Conservation (phyloP, 2,329 filamentous ascomycete species). For the Monilinia polystroma region DNA sequence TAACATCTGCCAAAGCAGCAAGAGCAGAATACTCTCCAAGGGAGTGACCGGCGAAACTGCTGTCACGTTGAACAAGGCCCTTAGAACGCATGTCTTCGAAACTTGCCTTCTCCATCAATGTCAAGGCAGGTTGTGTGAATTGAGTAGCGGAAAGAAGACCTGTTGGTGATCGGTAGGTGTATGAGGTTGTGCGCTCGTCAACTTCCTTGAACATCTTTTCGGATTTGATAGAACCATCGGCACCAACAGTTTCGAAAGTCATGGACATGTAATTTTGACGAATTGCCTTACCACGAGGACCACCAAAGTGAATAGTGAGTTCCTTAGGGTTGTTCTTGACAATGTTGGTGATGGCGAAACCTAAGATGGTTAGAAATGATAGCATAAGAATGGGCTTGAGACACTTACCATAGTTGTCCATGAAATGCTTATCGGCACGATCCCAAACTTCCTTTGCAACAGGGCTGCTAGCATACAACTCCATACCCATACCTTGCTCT, state of each 20-base stretch:
- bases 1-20: conserved; percentile 93
- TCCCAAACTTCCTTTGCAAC: conserved; percentile 99
- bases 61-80: conserved; percentile 92
- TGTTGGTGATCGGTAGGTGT: conserved; percentile 94
- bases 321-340: conserved; percentile 99
- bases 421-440: conserved; percentile 92
- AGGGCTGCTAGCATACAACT: conserved; percentile 87
- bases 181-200: conserved; percentile 85
- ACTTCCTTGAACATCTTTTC: conserved; percentile 99
- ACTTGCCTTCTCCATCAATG: conserved; percentile 98
- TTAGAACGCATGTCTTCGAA: conserved; percentile 99
- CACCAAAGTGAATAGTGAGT: conserved; percentile 96
- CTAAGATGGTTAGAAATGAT: conserved; percentile 45
- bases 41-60: conserved; percentile 96
- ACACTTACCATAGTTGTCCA: conserved; percentile 90
- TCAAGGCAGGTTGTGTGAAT: conserved; percentile 96
- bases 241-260: conserved; percentile 97
- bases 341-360: conserved; percentile 96
- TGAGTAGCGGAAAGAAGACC: conserved; percentile 95
- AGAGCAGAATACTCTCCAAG: conserved; percentile 97
- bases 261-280: conserved; percentile 99
- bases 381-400: conserved; percentile 9
- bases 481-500: conserved; percentile 99
- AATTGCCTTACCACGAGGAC: conserved; percentile 93
- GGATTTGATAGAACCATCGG: conserved; percentile 91